Percentiles rank a stretch among this genome's conserved stretches.
phyloP scores from a whole-genome alignment of 495 filamentous ascomycete species.

The Glarea lozoyensis region DNA sequence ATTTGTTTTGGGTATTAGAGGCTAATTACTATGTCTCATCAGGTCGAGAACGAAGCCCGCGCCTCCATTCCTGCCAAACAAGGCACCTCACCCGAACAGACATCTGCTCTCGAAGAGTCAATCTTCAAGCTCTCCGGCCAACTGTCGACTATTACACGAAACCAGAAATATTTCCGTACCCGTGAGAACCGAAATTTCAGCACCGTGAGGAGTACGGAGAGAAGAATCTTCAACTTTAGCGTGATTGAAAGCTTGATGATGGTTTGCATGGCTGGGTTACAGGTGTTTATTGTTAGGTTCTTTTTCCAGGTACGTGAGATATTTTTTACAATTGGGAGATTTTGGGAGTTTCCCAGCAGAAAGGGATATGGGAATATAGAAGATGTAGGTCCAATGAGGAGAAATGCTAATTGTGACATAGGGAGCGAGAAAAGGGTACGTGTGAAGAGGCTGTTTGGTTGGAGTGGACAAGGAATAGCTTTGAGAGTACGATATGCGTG shows the following conservation, averaged over 20 bases:
- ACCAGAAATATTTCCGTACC: slow-evolving; percentile 99
- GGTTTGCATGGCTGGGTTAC: slow-evolving; percentile 90
- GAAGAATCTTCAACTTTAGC: slow-evolving; percentile 93
- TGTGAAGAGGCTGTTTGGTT: slow-evolving; percentile 25
- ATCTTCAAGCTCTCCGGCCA: slow-evolving; percentile 91
- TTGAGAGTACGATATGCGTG: slow-evolving; percentile 1
- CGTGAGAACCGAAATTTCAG: slow-evolving; percentile 98
- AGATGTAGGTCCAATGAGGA: too few species aligned
- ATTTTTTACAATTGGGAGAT: too few species aligned
- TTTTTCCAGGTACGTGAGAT: slow-evolving; percentile 82
- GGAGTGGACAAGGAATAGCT: not conserved
- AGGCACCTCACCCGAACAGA: slow-evolving; percentile 86
- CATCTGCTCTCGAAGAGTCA: slow-evolving; percentile 83
- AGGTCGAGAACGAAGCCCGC: slow-evolving; percentile 93
- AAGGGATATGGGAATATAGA: too few species aligned
- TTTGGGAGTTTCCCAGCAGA: too few species aligned
- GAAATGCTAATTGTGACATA: too few species aligned
- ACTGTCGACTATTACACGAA: slow-evolving; percentile 90
- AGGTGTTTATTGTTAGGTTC: slow-evolving; percentile 97
- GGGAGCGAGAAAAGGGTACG: slow-evolving; percentile 51
- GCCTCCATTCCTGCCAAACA: slow-evolving; percentile 72
- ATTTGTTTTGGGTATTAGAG: not conserved
- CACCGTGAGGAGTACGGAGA: slow-evolving; percentile 93
- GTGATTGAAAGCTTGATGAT: slow-evolving; percentile 87
- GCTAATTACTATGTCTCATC: slow-evolving; percentile 10